Percentiles rank a stretch among this genome's conserved stretches.
phyloP scores from a whole-genome alignment of 306 rosid species.

The Pyrus communis region DNA sequence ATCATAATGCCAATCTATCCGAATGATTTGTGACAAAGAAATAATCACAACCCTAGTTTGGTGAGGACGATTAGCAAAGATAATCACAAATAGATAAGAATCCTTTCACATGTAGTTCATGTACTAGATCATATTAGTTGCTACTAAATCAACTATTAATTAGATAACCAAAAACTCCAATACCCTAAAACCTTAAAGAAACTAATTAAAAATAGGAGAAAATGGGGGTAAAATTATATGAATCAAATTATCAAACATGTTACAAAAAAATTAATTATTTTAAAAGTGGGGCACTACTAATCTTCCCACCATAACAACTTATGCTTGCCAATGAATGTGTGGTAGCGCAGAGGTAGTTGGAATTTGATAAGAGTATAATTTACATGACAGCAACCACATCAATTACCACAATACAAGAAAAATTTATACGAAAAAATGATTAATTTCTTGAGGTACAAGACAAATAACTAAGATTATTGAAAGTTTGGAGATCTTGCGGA shows the following conservation, averaged over 20 bases:
- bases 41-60: background rate
- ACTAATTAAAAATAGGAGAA: background rate
- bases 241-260: background rate
- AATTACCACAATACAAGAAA: background rate
- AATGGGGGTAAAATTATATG: background rate
- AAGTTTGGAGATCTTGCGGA: background rate
- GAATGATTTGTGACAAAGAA: background rate
- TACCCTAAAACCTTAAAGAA: background rate
- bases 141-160: background rate
- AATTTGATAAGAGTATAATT: background rate
- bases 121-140: background rate
- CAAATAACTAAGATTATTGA: background rate
- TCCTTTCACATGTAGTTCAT: background rate
- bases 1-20: background rate
- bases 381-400: background rate
- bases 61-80: background rate
- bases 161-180: background rate
- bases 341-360: background rate
- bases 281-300: background rate
- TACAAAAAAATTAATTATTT: background rate
- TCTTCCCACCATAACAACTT: background rate
- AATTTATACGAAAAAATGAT: background rate
- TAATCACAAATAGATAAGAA: background rate
- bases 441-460: background rate
- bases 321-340: background rate